These are phyloP conservation scores for Mortierella sp. DNA, from an alignment of 371 early-diverging fungal genomes.

Conservation along the genomic window DNA sequence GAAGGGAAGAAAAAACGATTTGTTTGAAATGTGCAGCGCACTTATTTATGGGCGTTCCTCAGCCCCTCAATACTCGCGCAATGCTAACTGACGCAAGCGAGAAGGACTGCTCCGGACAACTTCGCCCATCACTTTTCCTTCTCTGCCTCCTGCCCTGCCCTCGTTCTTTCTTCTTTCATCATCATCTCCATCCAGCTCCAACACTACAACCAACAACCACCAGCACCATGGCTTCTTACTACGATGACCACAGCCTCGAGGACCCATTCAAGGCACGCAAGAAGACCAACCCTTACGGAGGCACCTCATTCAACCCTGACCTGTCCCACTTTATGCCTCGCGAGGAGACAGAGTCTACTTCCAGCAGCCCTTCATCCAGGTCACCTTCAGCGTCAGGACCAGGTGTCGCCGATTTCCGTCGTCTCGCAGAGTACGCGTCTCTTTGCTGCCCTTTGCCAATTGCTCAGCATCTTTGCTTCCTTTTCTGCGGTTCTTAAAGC, in stretches of 20 bases:
- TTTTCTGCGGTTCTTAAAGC: background rate
- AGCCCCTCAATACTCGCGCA: background rate
- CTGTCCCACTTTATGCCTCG: slow-evolving; percentile 51
- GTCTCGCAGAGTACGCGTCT: slow-evolving; percentile 42
- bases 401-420: slow-evolving; percentile 38
- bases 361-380: background rate
- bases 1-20: background rate
- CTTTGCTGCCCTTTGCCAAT: no score
- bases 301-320: slow-evolving; percentile 41
- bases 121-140: background rate
- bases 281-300: slow-evolving; percentile 6
- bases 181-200: background rate
- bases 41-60: background rate
- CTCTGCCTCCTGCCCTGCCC: background rate
- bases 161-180: background rate
- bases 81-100: background rate
- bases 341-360: slow-evolving; percentile 27
- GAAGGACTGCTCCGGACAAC: background rate
- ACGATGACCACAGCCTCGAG: slow-evolving; percentile 48
- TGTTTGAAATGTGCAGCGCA: background rate
- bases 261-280: slow-evolving; percentile 42
- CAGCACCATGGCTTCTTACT: slow-evolving; percentile 44
- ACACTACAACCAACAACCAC: background rate
- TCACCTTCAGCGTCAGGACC: slow-evolving; percentile 17
- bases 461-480: no score